A percentile compares a stretch with the other conserved stretches of the same genome.
Conservation (phyloP, 139 green algal genomes). For the Chlorella vulgaris region DNA sequence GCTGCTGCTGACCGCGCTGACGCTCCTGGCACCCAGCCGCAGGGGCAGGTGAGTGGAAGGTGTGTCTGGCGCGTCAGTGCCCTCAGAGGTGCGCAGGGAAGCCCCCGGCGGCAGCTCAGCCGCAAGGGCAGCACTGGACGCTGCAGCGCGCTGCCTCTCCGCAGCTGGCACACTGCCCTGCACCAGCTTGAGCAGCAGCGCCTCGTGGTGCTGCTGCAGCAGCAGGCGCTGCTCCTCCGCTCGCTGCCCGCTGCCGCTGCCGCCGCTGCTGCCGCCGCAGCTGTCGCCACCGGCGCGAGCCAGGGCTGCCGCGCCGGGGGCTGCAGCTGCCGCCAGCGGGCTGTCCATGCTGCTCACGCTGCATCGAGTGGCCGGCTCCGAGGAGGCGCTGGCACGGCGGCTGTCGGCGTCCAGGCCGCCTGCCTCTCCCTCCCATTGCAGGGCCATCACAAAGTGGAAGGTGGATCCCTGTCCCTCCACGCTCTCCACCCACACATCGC, state of each 20-base stretch:
- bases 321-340: neutral
- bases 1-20: neutral
- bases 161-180: constrained; percentile 1
- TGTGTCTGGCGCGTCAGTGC: neutral
- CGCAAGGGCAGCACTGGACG: neutral
- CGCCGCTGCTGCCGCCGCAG: neutral
- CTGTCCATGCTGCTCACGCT: neutral
- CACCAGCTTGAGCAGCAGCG: constrained; percentile 11
- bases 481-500: constrained; percentile 61
- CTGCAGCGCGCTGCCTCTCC: neutral
- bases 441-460: constrained; percentile 67
- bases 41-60: neutral
- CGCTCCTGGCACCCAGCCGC: neutral
- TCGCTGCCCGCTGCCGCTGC: neutral
- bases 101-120: neutral
- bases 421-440: constrained; percentile 28
- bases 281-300: neutral
- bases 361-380: neutral
- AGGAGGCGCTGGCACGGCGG: neutral
- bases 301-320: neutral
- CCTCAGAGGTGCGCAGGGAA: neutral
- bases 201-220: constrained; percentile 25
- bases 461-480: constrained; percentile 52
- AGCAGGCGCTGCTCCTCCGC: constrained; percentile 18
- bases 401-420: neutral